phyloP scores from a whole-genome alignment of 805 yeast species.

The Monosporozyma solicola region DNA sequence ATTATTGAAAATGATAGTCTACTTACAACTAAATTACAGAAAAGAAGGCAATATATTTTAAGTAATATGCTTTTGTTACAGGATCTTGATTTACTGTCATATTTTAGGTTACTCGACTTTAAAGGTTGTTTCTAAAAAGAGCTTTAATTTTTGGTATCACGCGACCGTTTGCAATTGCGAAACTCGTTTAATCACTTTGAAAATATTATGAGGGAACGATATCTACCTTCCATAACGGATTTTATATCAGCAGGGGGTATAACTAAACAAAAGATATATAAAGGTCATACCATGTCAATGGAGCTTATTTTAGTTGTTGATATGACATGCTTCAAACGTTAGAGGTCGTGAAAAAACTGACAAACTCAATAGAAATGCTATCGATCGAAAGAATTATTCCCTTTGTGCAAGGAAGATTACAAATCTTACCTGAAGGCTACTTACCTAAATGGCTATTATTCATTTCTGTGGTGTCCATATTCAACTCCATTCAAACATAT shows the following conservation, averaged over 20 bases:
- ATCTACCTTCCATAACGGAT: background rate
- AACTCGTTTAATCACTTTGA: background rate
- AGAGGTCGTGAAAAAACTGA: background rate
- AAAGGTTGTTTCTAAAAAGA: background rate
- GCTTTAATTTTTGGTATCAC: background rate
- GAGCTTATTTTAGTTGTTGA: background rate
- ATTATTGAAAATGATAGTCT: background rate
- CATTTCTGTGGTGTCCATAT: slow-evolving; percentile 81
- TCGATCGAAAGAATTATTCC: slow-evolving; percentile 29
- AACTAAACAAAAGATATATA: background rate
- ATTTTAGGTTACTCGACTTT: background rate
- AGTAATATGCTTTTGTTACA: background rate
- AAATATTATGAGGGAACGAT: background rate
- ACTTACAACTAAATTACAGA: background rate
- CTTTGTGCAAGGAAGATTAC: slow-evolving; percentile 17
- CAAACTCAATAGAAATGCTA: slow-evolving; percentile 16
- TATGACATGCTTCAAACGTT: background rate
- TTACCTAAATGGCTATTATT: slow-evolving; percentile 74
- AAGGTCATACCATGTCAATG: background rate
- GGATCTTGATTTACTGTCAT: background rate
- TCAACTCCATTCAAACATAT: slow-evolving; percentile 86
- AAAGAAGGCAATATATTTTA: background rate
- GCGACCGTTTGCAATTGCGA: background rate
- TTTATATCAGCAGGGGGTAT: background rate
- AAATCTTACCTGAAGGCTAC: slow-evolving; percentile 38